Evolutionary conservation across 495 filamentous ascomycete species (phyloP).

Genomic region (Aspergillus kassunensis): DNA sequence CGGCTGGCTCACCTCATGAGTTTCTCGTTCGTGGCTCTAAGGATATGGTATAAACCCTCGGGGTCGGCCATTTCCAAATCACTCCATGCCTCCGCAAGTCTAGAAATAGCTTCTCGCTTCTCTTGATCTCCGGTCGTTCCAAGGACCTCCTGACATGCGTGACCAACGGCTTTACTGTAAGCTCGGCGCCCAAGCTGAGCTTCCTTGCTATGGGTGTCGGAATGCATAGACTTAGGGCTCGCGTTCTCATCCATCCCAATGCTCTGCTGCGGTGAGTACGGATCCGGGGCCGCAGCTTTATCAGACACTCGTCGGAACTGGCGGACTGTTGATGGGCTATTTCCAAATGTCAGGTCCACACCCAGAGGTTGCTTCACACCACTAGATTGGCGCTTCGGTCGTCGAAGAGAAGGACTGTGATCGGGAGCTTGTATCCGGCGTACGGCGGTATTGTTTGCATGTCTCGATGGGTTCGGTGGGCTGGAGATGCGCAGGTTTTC

Average conservation of each 20-base stretch:
- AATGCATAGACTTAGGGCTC: constrained; percentile 31
- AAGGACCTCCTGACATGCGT: constrained; percentile 76
- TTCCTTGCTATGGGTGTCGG: constrained; percentile 62
- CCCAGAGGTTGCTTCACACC: constrained; percentile 71
- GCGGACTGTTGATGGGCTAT: constrained; percentile 80
- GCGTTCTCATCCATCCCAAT: constrained; percentile 44
- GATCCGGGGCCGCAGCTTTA: constrained; percentile 43
- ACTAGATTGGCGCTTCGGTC: constrained; percentile 49
- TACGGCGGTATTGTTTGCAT: constrained; percentile 43
- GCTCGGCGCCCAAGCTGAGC: constrained; percentile 71
- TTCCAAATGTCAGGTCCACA: constrained; percentile 84
- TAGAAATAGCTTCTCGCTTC: constrained; percentile 77
- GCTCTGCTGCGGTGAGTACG: constrained; percentile 26
- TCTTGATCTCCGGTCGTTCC: constrained; percentile 68
- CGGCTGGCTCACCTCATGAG: constrained; percentile 43
- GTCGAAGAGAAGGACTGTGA: constrained; percentile 40
- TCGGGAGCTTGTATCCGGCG: constrained; percentile 52
- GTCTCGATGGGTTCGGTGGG: constrained; percentile 34
- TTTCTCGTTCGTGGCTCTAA: constrained; percentile 64
- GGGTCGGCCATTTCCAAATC: constrained; percentile 82
- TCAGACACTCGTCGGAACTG: constrained; percentile 86
- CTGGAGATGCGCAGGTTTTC: constrained; percentile 39
- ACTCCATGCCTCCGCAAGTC: constrained; percentile 78
- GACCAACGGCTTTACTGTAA: constrained; percentile 74
- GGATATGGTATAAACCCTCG: constrained; percentile 81